Base-by-base conservation (phyloP, 1,284 basidiomycete genomes). In the Tetrapyrgos nigripes region DNA sequence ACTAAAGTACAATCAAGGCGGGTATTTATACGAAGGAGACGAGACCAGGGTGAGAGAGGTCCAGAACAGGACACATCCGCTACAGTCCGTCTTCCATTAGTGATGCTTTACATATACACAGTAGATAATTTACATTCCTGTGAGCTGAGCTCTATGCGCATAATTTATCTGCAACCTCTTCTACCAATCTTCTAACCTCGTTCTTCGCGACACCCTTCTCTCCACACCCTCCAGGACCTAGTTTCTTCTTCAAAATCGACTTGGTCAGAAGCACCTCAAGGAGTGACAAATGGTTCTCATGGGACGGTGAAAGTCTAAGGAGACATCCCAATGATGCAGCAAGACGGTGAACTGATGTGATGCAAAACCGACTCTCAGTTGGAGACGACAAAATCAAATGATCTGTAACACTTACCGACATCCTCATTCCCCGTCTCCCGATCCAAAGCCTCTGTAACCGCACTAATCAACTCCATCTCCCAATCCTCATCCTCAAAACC, bases 381-480 rank as follows among this genome's bases (percentile, higher is more conserved):
- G 21, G 11, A 31, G 14, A 13, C 10, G 23, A 29, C 21, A 43
- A 50, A 53, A 54, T 23, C 24, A 27, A 17, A 23, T 50, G 11
- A n/a, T 21, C 21, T 46, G 23, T 19, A 37, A 26, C 19, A 86
- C 92, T 76, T 61, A 91, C 92, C 87, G 62, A 91, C 86, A 69
- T 94, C 94, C 72, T 94, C 92, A 64, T 78, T 89, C 62, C 81
- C 80, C 53, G 75, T 79, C 74, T 96, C 94, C 64, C 82, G 82
- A 50, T 80, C 80, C 37, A 96, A 72, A 8, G 88, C 90, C 71
- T 93, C 91, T 0, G 94, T 71, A 14, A 96, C 70, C 0, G 91
- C 94, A 65, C 88, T 92, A 3, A 89, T 76, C 19, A 96, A 74
- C 75, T 96, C 94, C 0, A 91, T 78, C 67, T 93, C 88, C 93